Evolutionary conservation across 2,329 filamentous ascomycete genomes (phyloP), one percentile per base, ranked within the genome.

Genomic region (Geoglossum cookeanum): DNA sequence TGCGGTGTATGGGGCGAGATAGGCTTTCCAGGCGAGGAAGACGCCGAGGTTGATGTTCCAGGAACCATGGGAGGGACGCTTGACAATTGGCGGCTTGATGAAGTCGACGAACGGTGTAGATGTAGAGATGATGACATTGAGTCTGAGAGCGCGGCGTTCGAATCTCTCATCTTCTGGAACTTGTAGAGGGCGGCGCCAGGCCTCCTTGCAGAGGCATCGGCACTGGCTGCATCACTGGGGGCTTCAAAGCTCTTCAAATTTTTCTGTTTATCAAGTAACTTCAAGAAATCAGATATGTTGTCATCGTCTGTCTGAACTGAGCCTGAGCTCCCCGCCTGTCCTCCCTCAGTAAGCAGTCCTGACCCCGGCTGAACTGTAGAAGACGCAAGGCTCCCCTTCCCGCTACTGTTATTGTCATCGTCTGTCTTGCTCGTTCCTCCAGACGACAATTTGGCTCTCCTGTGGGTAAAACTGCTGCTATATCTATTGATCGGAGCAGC

Each of bases 401-500:
- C 85, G 65, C 90, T 96, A 69, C 85, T 88, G 39, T 74, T 75
- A 65, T 86, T 84, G 63, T 89, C 85, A 60, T 89, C 85, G 56
- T 87, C 84, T 1, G 73, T 74, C 61, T 77, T 83, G 65, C 83
- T 87, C 22, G 79, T 77, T 22, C 85, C 84, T 35, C 85, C 84
- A 58, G 85, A 85, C 0, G 89, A 94, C 29, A 83, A 80, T 49
- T 89, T 80, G 32, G 80, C 84, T 57, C 87, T 81, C 51, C 92
- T 81, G 67, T 95, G 88, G 5, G 84, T 86, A 65, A 98, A 98
- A 65, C 90, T 95, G 69, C 91, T 97, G 68, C 88, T 94, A 67
- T 94, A 97, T 52, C 87, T 82, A 59, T 82, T 83, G n/a, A 86
- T 81, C 0, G 84, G 81, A 7, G 81, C 77, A 4, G 87, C 87